These are phyloP conservation scores for Fusarium continuum DNA, from an alignment of 2,329 filamentous ascomycete species.

Conservation along the genomic window DNA sequence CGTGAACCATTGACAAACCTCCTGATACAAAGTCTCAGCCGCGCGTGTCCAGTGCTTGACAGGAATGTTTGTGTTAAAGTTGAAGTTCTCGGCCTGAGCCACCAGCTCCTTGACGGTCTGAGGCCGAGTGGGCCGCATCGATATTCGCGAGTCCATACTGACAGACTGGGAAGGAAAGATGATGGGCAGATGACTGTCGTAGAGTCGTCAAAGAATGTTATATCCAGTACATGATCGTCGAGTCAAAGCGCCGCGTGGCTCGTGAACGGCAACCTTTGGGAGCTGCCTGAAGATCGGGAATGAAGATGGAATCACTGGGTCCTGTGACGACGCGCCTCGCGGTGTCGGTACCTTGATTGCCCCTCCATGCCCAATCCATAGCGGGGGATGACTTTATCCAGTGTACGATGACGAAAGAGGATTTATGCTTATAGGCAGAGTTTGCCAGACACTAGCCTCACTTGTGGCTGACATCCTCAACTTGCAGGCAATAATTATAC, in stretches of 20 bases:
- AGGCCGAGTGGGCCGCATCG: slow-evolving; percentile 60
- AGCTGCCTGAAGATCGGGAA: slow-evolving; percentile 25
- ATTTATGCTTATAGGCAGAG: slow-evolving; percentile 5
- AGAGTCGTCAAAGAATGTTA: slow-evolving; percentile 20
- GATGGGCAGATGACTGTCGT: slow-evolving; percentile 6
- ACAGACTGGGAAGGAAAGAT: not conserved
- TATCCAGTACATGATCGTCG: slow-evolving; percentile 26
- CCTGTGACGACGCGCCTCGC: slow-evolving; percentile 33
- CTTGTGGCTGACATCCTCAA: not conserved
- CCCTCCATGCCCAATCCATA: slow-evolving; percentile 37
- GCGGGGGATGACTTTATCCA: slow-evolving; percentile 29
- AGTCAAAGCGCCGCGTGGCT: slow-evolving; percentile 17
- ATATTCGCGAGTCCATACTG: slow-evolving; percentile 44
- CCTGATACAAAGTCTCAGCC: slow-evolving; percentile 79
- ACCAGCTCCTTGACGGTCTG: slow-evolving; percentile 79
- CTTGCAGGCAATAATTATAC: not conserved
- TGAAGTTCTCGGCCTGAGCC: slow-evolving; percentile 78
- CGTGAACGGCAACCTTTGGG: slow-evolving; percentile 8
- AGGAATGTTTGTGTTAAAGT: slow-evolving; percentile 79
- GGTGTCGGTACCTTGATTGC: slow-evolving; percentile 35
- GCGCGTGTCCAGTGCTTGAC: slow-evolving; percentile 85
- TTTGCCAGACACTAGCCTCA: not conserved
- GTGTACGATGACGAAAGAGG: not conserved
- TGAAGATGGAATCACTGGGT: slow-evolving; percentile 30
- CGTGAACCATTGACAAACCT: slow-evolving; percentile 62